Evolutionary conservation across 1,284 basidiomycete genomes (phyloP).

Genomic region (Leccinum angustisporum): DNA sequence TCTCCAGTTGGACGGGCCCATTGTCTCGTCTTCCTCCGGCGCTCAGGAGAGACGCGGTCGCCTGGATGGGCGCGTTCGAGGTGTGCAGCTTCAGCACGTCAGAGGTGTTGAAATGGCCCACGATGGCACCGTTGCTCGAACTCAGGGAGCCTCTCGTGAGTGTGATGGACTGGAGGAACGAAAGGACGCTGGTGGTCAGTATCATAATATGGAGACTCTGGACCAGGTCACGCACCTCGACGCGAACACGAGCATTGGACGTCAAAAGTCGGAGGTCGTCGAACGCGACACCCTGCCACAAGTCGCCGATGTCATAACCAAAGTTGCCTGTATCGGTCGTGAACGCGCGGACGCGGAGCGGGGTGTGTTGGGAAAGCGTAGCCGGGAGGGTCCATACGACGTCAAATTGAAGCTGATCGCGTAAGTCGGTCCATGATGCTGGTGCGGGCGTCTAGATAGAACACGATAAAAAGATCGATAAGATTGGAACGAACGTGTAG

Average conservation of each 20-base stretch:
- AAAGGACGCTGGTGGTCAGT: not conserved
- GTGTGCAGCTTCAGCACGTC: slow-evolving; percentile 37
- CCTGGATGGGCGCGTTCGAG: slow-evolving; percentile 39
- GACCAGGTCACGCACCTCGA: slow-evolving; percentile 26
- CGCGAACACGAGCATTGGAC: slow-evolving; percentile 29
- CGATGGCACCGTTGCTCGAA: slow-evolving; percentile 39
- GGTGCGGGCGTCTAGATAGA: slow-evolving; percentile 18
- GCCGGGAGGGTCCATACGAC: slow-evolving; percentile 35
- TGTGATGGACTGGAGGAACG: slow-evolving; percentile 34
- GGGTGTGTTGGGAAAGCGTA: slow-evolving; percentile 1
- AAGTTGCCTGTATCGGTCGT: slow-evolving; percentile 34
- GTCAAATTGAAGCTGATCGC: slow-evolving; percentile 27
- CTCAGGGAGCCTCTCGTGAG: slow-evolving; percentile 31
- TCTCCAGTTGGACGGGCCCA: slow-evolving; percentile 20
- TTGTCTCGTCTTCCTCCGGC: not conserved
- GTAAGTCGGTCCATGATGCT: not conserved
- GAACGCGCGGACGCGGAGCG: slow-evolving; percentile 32
- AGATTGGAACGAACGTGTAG: not conserved
- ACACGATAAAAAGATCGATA: not conserved
- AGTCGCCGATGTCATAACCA: slow-evolving; percentile 26
- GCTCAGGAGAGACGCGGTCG: slow-evolving; percentile 32
- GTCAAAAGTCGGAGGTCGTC: slow-evolving; percentile 27
- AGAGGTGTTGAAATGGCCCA: slow-evolving; percentile 41
- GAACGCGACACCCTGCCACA: slow-evolving; percentile 34
- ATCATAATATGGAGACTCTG: not conserved